Evolutionary conservation across 2,329 filamentous ascomycete species (phyloP).

Genomic region (Fusarium poae): DNA sequence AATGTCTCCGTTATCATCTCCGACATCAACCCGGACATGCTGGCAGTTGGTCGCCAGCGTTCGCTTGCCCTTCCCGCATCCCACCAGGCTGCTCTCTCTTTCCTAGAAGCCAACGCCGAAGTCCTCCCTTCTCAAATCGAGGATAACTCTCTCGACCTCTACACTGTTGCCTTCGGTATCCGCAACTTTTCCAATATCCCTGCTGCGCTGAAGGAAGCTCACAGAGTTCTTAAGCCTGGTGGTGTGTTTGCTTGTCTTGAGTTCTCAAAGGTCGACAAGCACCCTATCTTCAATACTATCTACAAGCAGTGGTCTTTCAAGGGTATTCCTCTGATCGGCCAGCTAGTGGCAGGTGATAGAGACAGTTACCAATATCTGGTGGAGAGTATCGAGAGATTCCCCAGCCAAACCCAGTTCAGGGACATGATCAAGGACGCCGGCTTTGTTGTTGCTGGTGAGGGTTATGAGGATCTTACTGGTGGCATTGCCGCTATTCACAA

Average conservation of each 20-base stretch:
- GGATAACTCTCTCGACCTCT: slow-evolving; percentile 84
- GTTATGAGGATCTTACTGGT: slow-evolving; percentile 90
- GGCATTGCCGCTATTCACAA: slow-evolving; percentile 97
- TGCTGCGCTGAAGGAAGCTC: slow-evolving; percentile 83
- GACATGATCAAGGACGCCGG: slow-evolving; percentile 87
- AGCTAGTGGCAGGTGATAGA: slow-evolving; percentile 91
- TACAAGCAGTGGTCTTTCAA: slow-evolving; percentile 98
- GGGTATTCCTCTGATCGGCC: slow-evolving; percentile 94
- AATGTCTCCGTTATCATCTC: slow-evolving; percentile 88
- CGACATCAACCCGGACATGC: slow-evolving; percentile 97
- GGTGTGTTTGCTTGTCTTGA: slow-evolving; percentile 97
- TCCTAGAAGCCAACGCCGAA: slow-evolving; percentile 93
- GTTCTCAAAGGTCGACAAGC: slow-evolving; percentile 86
- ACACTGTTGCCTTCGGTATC: slow-evolving; percentile 98
- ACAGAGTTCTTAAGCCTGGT: slow-evolving; percentile 90
- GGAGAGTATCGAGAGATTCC: slow-evolving; percentile 96
- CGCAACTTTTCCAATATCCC: slow-evolving; percentile 96
- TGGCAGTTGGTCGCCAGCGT: slow-evolving; percentile 86
- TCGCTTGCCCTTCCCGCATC: slow-evolving; percentile 69
- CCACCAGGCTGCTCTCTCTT: slow-evolving; percentile 72
- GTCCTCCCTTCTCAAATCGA: slow-evolving; percentile 73
- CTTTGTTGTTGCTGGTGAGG: slow-evolving; percentile 84
- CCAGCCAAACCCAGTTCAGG: slow-evolving; percentile 85
- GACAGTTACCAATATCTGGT: slow-evolving; percentile 99
- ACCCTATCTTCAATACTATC: slow-evolving; percentile 81